Evolutionary conservation across 1,139 yeast species (phyloP).

Genomic region (Groenewaldozyma sp.): DNA sequence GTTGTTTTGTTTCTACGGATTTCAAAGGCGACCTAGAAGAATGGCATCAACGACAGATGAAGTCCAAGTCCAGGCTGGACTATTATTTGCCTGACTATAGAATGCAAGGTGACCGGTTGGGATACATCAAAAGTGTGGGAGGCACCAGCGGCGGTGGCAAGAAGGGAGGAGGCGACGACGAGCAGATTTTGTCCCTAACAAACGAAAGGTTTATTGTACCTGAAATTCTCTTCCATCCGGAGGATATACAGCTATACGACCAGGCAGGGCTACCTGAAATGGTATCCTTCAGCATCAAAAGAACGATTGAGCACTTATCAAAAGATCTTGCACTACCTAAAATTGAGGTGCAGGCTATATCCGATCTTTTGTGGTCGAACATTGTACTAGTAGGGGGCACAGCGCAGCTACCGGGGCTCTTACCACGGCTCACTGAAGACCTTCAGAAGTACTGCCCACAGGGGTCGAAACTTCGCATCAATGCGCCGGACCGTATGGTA

Average conservation of each 20-base stretch:
- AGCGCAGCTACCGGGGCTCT: constrained; percentile 59
- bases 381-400: constrained; percentile 80
- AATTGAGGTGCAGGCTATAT: constrained; percentile 35
- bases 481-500: constrained; percentile 32
- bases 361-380: constrained; percentile 74
- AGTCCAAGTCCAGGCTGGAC: constrained; percentile 37
- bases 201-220: constrained; percentile 88
- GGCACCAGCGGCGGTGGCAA: constrained; percentile 9
- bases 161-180: constrained; percentile 18
- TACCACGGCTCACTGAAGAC: constrained; percentile 40
- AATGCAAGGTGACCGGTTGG: constrained; percentile 42
- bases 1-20: constrained; percentile 65
- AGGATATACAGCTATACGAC: constrained; percentile 57
- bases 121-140: constrained; percentile 44
- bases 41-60: constrained; percentile 25
- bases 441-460: constrained; percentile 29
- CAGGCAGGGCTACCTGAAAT: constrained; percentile 61
- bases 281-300: not conserved
- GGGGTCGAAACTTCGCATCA: constrained; percentile 38
- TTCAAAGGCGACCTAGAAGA: constrained; percentile 46
- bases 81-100: constrained; percentile 84
- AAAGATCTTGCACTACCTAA: constrained; percentile 64
- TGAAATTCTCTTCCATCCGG: constrained; percentile 81
- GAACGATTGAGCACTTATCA: constrained; percentile 46
- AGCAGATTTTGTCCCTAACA: constrained; percentile 54